phyloP scores from a whole-genome alignment of 1,139 yeast species.

The Candida sojae region DNA sequence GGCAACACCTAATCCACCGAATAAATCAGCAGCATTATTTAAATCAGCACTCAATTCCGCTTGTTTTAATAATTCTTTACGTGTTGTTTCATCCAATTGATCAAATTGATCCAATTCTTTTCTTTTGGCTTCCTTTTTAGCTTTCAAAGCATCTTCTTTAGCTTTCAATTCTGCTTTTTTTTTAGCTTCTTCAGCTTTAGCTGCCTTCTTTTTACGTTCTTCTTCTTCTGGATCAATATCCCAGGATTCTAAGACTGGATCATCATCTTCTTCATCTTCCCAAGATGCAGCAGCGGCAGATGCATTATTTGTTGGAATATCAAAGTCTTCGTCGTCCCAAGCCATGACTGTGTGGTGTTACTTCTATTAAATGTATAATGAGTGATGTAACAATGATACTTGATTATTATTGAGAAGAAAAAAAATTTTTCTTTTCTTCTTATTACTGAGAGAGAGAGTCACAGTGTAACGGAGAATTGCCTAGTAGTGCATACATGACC shows the following conservation, averaged over 20 bases:
- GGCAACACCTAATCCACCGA: constrained; percentile 80
- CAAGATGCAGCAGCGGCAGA: constrained; percentile 59
- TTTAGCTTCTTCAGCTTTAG: constrained; percentile 45
- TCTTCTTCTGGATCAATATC: constrained; percentile 75
- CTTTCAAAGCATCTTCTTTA: constrained; percentile 42
- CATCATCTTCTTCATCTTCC: constrained; percentile 86
- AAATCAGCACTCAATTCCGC: constrained; percentile 86
- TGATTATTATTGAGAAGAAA: background rate
- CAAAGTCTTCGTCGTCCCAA: constrained; percentile 91
- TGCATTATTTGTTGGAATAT: constrained; percentile 54
- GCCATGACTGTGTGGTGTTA: constrained; percentile 29
- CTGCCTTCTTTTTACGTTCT: constrained; percentile 45
- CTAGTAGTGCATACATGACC: no score
- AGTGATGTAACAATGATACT: no score
- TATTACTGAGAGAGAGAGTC: no score
- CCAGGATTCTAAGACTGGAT: constrained; percentile 78
- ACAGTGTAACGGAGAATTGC: no score
- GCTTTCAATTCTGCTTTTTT: constrained; percentile 40
- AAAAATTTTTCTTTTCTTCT: background rate
- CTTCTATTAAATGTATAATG: background rate
- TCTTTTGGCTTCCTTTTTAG: constrained; percentile 39
- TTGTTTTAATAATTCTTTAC: constrained; percentile 70
- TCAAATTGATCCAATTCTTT: constrained; percentile 54
- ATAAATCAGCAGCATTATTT: constrained; percentile 89
- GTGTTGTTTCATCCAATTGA: constrained; percentile 61